Percentiles rank a stretch among this genome's conserved stretches.
Evolutionary conservation across 108 stramenopile species (phyloP).

Genomic region (Thalassiosira profunda): DNA sequence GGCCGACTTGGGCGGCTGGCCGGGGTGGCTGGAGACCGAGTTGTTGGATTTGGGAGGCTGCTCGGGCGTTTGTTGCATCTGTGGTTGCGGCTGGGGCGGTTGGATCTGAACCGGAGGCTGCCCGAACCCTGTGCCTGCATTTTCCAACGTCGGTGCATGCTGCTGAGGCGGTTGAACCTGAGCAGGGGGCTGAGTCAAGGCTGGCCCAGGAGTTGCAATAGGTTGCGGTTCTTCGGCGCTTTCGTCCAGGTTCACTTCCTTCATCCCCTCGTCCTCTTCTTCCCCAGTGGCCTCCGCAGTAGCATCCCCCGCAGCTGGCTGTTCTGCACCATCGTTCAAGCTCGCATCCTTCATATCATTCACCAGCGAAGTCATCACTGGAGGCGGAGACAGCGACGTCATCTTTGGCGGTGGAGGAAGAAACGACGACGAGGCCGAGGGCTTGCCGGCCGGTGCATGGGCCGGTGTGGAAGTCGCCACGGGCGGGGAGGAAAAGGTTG

Average conservation of each 20-base stretch:
- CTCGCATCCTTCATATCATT: background rate
- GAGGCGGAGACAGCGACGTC: background rate
- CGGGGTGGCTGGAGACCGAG: background rate
- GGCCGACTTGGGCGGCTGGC: constrained; percentile 10
- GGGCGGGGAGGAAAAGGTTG: too few species aligned
- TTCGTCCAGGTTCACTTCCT: too few species aligned
- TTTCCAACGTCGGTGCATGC: background rate
- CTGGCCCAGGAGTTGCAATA: constrained; percentile 2
- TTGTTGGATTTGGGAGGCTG: background rate
- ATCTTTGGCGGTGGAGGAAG: too few species aligned
- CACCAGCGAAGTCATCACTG: background rate
- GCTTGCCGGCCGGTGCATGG: too few species aligned
- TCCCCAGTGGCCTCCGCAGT: too few species aligned
- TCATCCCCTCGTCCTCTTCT: too few species aligned
- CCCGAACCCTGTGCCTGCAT: background rate
- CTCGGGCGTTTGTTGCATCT: background rate
- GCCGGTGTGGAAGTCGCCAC: too few species aligned
- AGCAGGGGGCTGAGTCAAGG: background rate
- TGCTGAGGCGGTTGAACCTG: constrained; percentile 11
- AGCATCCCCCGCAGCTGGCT: too few species aligned
- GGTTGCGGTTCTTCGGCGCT: too few species aligned
- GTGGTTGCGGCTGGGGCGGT: background rate
- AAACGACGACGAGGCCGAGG: too few species aligned
- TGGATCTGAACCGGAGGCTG: constrained; percentile 1
- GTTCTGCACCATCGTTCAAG: too few species aligned